Conservation (phyloP, 2,329 filamentous ascomycete species). For the Westerdykella sp. region DNA sequence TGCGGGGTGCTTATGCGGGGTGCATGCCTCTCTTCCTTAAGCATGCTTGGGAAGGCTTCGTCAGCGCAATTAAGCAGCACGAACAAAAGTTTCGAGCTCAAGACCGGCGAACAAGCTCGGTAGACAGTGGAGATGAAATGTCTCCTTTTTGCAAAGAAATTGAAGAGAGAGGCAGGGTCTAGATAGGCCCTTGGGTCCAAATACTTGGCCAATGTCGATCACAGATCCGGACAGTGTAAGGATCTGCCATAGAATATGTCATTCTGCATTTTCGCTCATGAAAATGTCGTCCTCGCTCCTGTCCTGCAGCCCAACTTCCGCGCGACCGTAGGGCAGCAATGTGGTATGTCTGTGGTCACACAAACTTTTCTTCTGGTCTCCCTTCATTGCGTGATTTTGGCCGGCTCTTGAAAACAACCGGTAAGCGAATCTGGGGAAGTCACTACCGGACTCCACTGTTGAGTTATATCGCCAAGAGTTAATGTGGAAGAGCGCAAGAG, state of each 20-base stretch:
- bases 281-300: slow-evolving; percentile 4
- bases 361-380: slow-evolving; percentile 5
- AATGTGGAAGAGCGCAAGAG: slow-evolving; percentile 9
- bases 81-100: background rate
- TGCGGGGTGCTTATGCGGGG: slow-evolving; percentile 19
- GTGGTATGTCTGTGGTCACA: background rate
- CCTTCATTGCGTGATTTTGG: slow-evolving; percentile 2
- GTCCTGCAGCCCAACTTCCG: slow-evolving; percentile 16
- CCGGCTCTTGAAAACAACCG: slow-evolving; percentile 7
- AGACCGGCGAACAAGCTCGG: background rate
- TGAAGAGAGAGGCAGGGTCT: no score
- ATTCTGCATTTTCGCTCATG: slow-evolving; percentile 9
- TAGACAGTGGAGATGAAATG: no score
- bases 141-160: no score
- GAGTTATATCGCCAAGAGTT: slow-evolving; percentile 3
- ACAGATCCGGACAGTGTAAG: no score
- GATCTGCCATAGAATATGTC: background rate
- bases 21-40: slow-evolving; percentile 10
- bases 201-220: no score
- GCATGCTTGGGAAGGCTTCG: slow-evolving; percentile 11
- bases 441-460: slow-evolving; percentile 4
- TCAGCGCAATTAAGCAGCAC: slow-evolving; percentile 19
- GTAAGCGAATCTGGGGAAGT: slow-evolving; percentile 10
- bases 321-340: slow-evolving; percentile 8
- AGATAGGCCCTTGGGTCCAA: no score